Conservation (phyloP, 2,329 filamentous ascomycete species). For the Aspergillus fumigatus region DNA sequence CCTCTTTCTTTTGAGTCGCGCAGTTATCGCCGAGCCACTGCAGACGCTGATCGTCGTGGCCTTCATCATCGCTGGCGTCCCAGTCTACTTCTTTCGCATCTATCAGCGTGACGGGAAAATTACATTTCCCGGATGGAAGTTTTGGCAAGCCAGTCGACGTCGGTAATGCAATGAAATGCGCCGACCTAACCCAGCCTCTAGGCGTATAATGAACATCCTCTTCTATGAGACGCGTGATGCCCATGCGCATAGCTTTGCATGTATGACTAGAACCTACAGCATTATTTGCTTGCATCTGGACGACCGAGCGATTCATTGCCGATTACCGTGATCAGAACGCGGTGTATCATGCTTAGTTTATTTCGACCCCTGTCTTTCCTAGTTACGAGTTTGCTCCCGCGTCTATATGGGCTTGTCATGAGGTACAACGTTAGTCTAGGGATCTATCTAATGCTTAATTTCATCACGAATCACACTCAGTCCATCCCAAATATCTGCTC, state of each 20-base stretch:
- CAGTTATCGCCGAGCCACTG: constrained; percentile 83
- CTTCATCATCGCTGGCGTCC: constrained; percentile 78
- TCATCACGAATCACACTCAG: constrained; percentile 5
- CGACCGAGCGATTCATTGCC: neutral
- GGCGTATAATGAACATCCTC: neutral
- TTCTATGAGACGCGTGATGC: constrained; percentile 16
- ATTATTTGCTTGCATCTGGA: neutral
- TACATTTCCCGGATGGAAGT: constrained; percentile 37
- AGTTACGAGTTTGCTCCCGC: neutral
- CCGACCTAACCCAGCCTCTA: neutral
- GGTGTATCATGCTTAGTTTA: neutral
- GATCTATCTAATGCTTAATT: constrained; percentile 11
- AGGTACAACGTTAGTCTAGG: constrained; percentile 17
- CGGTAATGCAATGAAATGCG: constrained; percentile 5
- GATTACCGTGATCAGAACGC: neutral
- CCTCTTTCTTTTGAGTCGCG: constrained; percentile 81
- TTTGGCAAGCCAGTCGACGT: constrained; percentile 34
- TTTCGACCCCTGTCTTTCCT: neutral
- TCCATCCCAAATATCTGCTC: constrained; percentile 23
- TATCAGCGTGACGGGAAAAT: constrained; percentile 54
- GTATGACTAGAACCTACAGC: neutral
- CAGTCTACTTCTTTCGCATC: constrained; percentile 85
- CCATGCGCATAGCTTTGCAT: constrained; percentile 18
- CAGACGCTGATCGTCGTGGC: constrained; percentile 83
- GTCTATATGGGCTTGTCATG: constrained; percentile 5